Evolutionary conservation across 2,329 filamentous ascomycete species (phyloP).

Genomic region (Teratosphaeria destructans): DNA sequence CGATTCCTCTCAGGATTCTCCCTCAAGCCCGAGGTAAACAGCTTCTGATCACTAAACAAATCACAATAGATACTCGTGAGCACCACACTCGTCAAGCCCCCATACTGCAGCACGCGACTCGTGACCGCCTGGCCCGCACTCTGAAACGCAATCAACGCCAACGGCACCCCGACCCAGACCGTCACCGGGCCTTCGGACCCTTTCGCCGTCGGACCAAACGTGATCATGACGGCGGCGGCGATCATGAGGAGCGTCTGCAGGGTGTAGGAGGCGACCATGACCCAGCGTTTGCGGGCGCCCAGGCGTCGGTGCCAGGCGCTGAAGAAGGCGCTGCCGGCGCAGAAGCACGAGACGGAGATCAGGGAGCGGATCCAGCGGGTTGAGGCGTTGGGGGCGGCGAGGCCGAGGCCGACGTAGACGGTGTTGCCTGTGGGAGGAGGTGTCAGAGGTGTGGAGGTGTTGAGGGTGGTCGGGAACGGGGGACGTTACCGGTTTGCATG

Average conservation of each 20-base stretch:
- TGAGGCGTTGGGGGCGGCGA: slow-evolving; percentile 41
- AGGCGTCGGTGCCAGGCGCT: slow-evolving; percentile 56
- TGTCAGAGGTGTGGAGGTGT: background rate
- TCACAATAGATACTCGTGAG: slow-evolving; percentile 76
- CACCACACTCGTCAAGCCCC: slow-evolving; percentile 65
- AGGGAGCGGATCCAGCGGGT: slow-evolving; percentile 61
- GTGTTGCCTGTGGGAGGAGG: slow-evolving; percentile 47
- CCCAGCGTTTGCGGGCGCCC: slow-evolving; percentile 53
- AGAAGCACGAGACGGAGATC: slow-evolving; percentile 61
- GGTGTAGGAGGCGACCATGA: slow-evolving; percentile 42
- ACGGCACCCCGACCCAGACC: slow-evolving; percentile 47
- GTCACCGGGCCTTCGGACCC: slow-evolving; percentile 10
- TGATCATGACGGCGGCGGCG: slow-evolving; percentile 33
- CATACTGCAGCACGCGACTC: slow-evolving; percentile 58
- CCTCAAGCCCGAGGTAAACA: slow-evolving; percentile 31
- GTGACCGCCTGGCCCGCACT: slow-evolving; percentile 69
- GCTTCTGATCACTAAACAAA: slow-evolving; percentile 55
- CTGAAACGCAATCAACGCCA: slow-evolving; percentile 65
- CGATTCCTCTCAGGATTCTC: slow-evolving; percentile 45
- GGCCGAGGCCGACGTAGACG: slow-evolving; percentile 64
- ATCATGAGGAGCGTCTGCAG: slow-evolving; percentile 33
- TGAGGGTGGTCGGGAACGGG: background rate
- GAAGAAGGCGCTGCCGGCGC: slow-evolving; percentile 62
- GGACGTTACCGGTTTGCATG: slow-evolving; percentile 49
- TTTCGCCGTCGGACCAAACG: slow-evolving; percentile 20